Base-by-base conservation (phyloP, 1,284 basidiomycete species). In the Ganoderma lingzhi region DNA sequence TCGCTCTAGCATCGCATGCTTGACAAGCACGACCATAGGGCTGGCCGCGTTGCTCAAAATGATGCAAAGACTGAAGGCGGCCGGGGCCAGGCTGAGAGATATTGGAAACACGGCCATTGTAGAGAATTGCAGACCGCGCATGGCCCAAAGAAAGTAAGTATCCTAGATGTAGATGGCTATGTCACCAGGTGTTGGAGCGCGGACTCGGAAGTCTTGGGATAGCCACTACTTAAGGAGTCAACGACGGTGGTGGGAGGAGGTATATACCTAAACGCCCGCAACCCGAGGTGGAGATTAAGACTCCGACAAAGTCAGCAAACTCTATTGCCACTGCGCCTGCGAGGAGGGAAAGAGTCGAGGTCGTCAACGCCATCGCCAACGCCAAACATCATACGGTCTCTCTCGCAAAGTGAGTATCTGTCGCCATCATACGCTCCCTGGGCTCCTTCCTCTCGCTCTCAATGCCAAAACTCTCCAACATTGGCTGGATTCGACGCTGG, bases 351-450 rank as follows among this genome's bases (percentile, higher is more conserved):
- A 53, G 63, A 63, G 61, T 70, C 70, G 67, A 68, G 65, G 69
- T 69, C 70, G 64, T 65, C 70, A 73, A 68, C 72, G 70, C 69
- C 72, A 70, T 68, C 70, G 70, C 66, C 72, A 73, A 71, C 72
- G 72, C 67, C 68, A 70, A 70, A 67, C 64, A 59, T 71, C 70
- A 70, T n/a, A n/a, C 70, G 67, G 72, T 71, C 69, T 60, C 48
- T 71, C 66, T 69, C 67, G 68, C 70, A 73, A 71, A 73, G 72
- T 73, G 70, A 73, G 72, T 73, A n/a, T 48, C 23, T 59, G 51
- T 39, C 53, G 42, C 55, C 56, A 17, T 48, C 15, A 35, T 9
- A 68, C 32, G 62, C 56, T 55, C 45, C 48, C 61, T 17, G 17
- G 63, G 56, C 30, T 30, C 56, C 51, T 62, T 70, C 35, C 32